Evolutionary conservation across 2,329 filamentous ascomycete species (phyloP), one percentile per base, ranked within the genome.

Genomic region (Neophaeococcomyces aloes): DNA sequence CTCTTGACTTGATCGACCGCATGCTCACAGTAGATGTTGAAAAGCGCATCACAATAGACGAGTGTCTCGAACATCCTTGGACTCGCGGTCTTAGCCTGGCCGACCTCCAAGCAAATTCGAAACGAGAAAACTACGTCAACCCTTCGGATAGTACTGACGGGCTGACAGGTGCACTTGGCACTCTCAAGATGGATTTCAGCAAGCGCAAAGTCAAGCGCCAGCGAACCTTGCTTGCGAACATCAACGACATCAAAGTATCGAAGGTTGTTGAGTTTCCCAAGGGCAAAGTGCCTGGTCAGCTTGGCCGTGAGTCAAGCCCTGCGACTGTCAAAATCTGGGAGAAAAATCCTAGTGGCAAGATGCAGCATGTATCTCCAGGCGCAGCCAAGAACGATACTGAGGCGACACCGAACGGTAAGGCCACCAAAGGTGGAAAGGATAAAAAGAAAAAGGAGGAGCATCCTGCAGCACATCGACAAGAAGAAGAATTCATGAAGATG

Each of bases 21-120:
- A 98, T 98, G 91, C 75, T 98, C 39, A 83, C 85, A 2, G 87
- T 95, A 27, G 81, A 95, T 51, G 81, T 86, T 2, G 78, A 86
- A 21, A 77, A 81, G 61, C 79, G 91, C 38, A 89, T 83, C 62
- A 89, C 84, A 0, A 79, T 98, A 48, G 88, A 96, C 51, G 79
- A 94, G 56, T 96, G 91, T 58, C 73, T 98, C 7, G 71, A 83
- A 52, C 91, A 98, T 59, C 87, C 89, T 0, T 98, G 91, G 91
- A 76, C 86, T 42, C 0, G 73, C 78, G 50, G 74, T 59, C 27
- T 56, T 53, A 44, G 37, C 17, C 18, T 35, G 4, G 30, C 10
- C 3, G 39, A 42, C 13, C 31, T 42, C 30, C 30, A 34, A 29
- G 30, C 39, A 6, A 31, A 15, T 14, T 30, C 29, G 13, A 39